Percentiles rank a stretch among this genome's conserved stretches.
These are phyloP conservation scores for Boletus vermiculosoides DNA, from an alignment of 768 basidiomycete species.

Conservation along the genomic window DNA sequence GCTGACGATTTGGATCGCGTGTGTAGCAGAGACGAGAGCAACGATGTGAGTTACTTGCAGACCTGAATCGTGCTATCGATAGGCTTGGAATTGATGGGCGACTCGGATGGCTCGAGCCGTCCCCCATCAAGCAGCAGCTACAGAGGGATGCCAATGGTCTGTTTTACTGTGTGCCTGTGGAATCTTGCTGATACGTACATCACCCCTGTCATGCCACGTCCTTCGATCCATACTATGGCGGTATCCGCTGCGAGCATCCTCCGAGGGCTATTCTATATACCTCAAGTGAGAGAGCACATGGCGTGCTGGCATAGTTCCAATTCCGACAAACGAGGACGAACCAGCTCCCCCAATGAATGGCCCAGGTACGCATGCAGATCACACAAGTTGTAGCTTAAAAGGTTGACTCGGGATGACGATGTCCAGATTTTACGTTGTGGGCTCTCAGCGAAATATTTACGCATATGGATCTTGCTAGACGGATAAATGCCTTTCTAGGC, in stretches of 20 bases:
- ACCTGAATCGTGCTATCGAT: slow-evolving; percentile 69
- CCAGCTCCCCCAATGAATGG: slow-evolving; percentile 30
- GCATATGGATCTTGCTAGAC: slow-evolving; percentile 63
- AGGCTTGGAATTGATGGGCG: slow-evolving; percentile 53
- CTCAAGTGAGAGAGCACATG: slow-evolving; percentile 57
- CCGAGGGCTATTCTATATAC: slow-evolving; percentile 59
- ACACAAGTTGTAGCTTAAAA: not conserved
- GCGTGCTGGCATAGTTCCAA: slow-evolving; percentile 36
- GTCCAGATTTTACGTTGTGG: slow-evolving; percentile 49
- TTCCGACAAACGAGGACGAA: slow-evolving; percentile 18
- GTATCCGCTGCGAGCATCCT: slow-evolving; percentile 61
- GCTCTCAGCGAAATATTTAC: slow-evolving; percentile 63
- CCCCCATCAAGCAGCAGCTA: slow-evolving; percentile 46
- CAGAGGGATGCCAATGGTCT: slow-evolving; percentile 60
- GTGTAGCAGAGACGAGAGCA: slow-evolving; percentile 33
- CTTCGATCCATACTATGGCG: slow-evolving; percentile 46
- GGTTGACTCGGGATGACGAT: not conserved
- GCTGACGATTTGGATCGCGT: not conserved
- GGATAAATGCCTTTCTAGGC: slow-evolving; percentile 47
- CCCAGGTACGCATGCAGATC: slow-evolving; percentile 35
- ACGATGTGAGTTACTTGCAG: slow-evolving; percentile 54
- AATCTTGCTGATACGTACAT: not conserved
- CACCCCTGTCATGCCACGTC: slow-evolving; percentile 70
- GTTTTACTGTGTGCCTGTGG: slow-evolving; percentile 15
- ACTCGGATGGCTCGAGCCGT: slow-evolving; percentile 34